phyloP scores from a whole-genome alignment of 129 eudicot species.

The Cynara cardunculus region DNA sequence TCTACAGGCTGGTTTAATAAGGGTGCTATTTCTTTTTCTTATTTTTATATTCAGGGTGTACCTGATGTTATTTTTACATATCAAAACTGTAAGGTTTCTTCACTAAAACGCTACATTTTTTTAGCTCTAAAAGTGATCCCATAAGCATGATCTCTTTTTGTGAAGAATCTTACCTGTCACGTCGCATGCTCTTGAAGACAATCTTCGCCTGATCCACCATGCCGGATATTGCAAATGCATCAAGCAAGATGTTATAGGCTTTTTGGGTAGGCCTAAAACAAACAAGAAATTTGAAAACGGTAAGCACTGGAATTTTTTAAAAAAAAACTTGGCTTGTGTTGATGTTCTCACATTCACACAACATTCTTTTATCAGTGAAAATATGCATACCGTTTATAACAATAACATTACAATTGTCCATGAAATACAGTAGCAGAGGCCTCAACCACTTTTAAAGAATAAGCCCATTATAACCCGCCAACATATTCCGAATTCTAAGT shows the following conservation, averaged over 20 bases:
- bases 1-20: too few relatives aligned
- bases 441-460: background rate
- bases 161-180: conserved; percentile 63
- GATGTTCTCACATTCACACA: conserved; percentile 3
- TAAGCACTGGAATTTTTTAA: background rate
- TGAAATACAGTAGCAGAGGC: background rate
- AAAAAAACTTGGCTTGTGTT: background rate
- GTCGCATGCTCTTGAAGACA: conserved; percentile 95
- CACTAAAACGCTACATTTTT: background rate
- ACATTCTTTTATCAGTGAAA: background rate
- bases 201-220: conserved; percentile 85
- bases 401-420: background rate
- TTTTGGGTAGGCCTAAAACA: conserved; percentile 86
- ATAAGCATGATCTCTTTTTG: background rate
- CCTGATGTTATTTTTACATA: too few relatives aligned
- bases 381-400: background rate
- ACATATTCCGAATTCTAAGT: background rate
- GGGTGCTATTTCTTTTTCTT: too few relatives aligned
- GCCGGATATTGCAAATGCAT: conserved; percentile 99
- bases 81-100: background rate
- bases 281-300: background rate
- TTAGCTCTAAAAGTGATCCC: background rate
- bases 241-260: conserved; percentile 90
- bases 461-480: background rate
- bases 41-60: too few relatives aligned